Percentiles rank a stretch among this genome's conserved stretches.
Conservation (phyloP, 2,329 filamentous ascomycete species). For the Blastomyces percursus region DNA sequence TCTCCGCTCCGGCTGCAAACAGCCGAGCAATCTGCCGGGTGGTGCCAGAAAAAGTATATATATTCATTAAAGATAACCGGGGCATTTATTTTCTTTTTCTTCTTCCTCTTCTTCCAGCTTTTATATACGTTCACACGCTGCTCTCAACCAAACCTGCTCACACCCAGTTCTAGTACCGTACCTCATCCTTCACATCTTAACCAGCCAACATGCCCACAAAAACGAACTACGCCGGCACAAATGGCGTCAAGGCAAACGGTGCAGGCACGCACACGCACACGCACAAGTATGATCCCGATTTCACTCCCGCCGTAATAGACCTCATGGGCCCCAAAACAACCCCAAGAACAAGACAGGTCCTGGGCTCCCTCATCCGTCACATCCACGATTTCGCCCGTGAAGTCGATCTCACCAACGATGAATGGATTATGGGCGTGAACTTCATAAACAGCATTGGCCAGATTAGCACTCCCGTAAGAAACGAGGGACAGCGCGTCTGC, state of each 20-base stretch:
- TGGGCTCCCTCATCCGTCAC: slow-evolving; percentile 56
- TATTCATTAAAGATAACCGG: not conserved
- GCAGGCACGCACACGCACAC: not conserved
- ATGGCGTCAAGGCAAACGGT: not conserved
- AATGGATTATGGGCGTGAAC: slow-evolving; percentile 65
- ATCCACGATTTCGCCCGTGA: slow-evolving; percentile 71
- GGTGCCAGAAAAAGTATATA: too few species aligned
- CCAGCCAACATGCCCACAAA: not conserved
- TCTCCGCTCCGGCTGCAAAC: not conserved
- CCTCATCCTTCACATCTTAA: not conserved
- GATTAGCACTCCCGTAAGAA: slow-evolving; percentile 48
- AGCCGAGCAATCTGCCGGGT: not conserved
- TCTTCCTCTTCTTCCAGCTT: too few species aligned
- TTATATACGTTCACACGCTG: too few species aligned
- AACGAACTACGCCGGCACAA: not conserved
- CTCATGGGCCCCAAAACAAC: slow-evolving; percentile 60
- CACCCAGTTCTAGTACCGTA: too few species aligned
- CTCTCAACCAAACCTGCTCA: too few species aligned
- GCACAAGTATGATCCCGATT: slow-evolving; percentile 51
- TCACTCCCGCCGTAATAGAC: slow-evolving; percentile 59
- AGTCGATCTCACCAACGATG: slow-evolving; percentile 62
- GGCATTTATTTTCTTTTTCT: not conserved
- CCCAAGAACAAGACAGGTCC: slow-evolving; percentile 52
- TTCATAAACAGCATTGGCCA: slow-evolving; percentile 66
- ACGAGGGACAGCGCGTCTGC: slow-evolving; percentile 62